Evolutionary conservation across 345 rosid species (phyloP), one percentile per base, ranked within the genome.

Genomic region (Rhizophora apiculata): DNA sequence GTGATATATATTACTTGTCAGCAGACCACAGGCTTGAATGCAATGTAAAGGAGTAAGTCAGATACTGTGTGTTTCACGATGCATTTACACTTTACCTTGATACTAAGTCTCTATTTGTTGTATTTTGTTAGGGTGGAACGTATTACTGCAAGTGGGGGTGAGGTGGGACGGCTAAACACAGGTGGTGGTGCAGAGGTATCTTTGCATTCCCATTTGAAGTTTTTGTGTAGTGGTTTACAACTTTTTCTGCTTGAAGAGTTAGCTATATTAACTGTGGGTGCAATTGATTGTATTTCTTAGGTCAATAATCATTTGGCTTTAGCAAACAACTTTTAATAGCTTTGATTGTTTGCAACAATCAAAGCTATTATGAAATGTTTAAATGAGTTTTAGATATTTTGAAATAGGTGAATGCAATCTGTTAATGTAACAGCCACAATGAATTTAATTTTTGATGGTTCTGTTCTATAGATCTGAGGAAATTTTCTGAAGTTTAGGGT

Each of bases 171-270:
- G 67, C 83, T 96, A 63, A 92, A 90, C 76, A 82, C 99, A 67
- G 99, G 99, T 67, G 97, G 98, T 67, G 99, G 99, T 81, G 85
- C 96, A 8, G 97, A 92, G 98, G 99, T 96, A 86, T 60, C 29
- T 60, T 39, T 72, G 64, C 71, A 63, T 74, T 70, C 62, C 20
- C 54, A 36, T 68, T 61, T 53, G 59, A 48, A 66, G 29, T n/a
- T 26, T 64, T 53, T 13, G 22, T 34, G 29, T 37, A 1, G 8
- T 24, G 29, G 22, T 10, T 67, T 24, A 13, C 15, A 63, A 10
- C 53, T 27, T 62, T n/a, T 5, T 51, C 18, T 39, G 15, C n/a
- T 20, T 55, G 27, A n/a, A 16, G 22, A 55, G 29, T 55, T 55
- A 22, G 59, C 29, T 55, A 15, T 55, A 55, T 55, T 55, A 55